These are phyloP conservation scores for Stromatinia cepivora DNA, from an alignment of 2,329 filamentous ascomycete genomes.

Conservation along the genomic window DNA sequence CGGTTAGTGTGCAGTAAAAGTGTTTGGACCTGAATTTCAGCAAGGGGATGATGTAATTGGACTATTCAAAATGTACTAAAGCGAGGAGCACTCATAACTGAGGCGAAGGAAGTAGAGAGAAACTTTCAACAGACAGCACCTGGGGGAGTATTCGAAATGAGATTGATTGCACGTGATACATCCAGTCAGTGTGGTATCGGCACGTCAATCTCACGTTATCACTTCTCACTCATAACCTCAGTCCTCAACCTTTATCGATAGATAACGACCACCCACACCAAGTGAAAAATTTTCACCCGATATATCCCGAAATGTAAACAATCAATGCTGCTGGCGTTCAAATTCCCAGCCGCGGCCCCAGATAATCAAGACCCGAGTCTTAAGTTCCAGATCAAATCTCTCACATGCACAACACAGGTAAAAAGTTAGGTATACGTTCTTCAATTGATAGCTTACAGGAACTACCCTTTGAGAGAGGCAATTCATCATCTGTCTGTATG, in stretches of 20 bases:
- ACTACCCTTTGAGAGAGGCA: slow-evolving; percentile 6
- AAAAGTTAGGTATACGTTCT: slow-evolving; percentile 4
- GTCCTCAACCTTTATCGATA: slow-evolving; percentile 8
- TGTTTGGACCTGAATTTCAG: too few species aligned
- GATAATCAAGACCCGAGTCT: neutral
- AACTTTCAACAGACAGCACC: too few species aligned
- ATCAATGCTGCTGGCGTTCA: neutral
- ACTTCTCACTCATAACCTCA: neutral
- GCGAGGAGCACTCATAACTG: too few species aligned
- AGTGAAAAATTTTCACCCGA: slow-evolving; percentile 16
- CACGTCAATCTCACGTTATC: neutral
- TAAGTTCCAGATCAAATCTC: neutral
- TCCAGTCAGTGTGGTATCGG: too few species aligned
- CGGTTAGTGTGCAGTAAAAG: too few species aligned
- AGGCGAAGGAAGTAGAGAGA: too few species aligned
- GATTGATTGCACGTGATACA: neutral
- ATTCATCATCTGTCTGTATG: slow-evolving; percentile 18
- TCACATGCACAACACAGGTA: neutral
- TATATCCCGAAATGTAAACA: slow-evolving; percentile 6
- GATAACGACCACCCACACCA: neutral
- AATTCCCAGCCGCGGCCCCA: neutral
- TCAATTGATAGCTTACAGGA: slow-evolving; percentile 20
- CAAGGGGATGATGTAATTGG: too few species aligned
- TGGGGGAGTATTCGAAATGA: too few species aligned
- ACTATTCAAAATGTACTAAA: too few species aligned